Percentiles rank a stretch among this genome's conserved stretches.
Evolutionary conservation across 2,329 filamentous ascomycete species (phyloP).

Genomic region (Elsinoe batatas): DNA sequence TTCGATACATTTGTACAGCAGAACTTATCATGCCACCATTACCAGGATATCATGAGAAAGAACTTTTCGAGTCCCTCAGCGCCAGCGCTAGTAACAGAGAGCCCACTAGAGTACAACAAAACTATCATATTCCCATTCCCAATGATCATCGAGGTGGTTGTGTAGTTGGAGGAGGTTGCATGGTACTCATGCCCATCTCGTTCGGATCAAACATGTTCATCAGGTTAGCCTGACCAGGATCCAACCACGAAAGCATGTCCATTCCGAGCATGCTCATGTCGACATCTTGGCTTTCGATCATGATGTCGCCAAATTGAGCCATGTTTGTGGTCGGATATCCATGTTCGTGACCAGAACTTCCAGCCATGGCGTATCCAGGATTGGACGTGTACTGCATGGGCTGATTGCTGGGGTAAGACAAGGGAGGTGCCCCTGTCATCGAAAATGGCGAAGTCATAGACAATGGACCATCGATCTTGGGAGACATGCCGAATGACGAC

Average conservation of each 20-base stretch:
- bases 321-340: conserved; percentile 12
- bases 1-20: no score
- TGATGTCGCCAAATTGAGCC: conserved; percentile 43
- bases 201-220: conserved; percentile 19
- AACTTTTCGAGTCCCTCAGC: neutral
- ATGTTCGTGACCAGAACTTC: neutral
- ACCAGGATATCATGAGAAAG: neutral
- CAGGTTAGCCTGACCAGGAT: conserved; percentile 27
- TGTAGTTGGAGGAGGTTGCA: neutral
- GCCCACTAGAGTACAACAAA: neutral
- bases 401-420: neutral
- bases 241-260: conserved; percentile 66
- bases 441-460: conserved; percentile 1
- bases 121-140: neutral
- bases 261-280: conserved; percentile 60
- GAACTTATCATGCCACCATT: no score
- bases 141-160: conserved; percentile 1
- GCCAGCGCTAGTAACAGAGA: neutral
- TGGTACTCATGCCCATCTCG: conserved; percentile 1
- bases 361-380: neutral
- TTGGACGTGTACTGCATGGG: conserved; percentile 3
- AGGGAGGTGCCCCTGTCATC: neutral
- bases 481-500: neutral
- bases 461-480: neutral
- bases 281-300: conserved; percentile 68